Evolutionary conservation across 441 rosid species (phyloP), one percentile per base, ranked within the genome.

Genomic region (Breynia disticha): DNA sequence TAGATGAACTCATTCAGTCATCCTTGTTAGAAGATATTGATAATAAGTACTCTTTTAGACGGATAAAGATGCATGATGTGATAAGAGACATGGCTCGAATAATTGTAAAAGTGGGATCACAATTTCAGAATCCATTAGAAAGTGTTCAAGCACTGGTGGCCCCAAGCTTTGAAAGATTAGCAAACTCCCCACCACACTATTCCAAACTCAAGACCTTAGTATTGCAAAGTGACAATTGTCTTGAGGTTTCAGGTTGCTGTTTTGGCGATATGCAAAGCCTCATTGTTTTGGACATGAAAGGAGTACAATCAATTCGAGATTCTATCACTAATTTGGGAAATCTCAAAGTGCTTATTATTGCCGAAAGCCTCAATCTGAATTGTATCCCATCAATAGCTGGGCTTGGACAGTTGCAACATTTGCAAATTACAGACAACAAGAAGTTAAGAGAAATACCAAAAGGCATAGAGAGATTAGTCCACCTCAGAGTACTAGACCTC

Each of bases 41-140:
- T 9, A 1, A 11, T 18, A 9, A 5, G 9, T 5, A 0, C 4
- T 1, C 16, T 1, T 1, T 13, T 4, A 10, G 1, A 0, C 1
- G 20, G 12, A 67, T 62, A 3, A 64, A 48, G 52, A 60, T 72
- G 72, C 66, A 57, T 48, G 69, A 67, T 42, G 17, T 63, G 15
- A 4, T 57, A 0, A 63, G 70, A 46, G 73, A 49, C 0, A 63
- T 70, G 55, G 64, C 71, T 3, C 19, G 51, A 18, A n/a, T 35
- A 0, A 49, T 60, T 57, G 60, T 57, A 11, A 57, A 57, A 57
- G 59, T 67, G 0, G 67, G 67, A 11, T 0, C 43, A 17, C 50
- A 50, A 22, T 21, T 71, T 20, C 11, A 0, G 0, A 56, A 63
- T 17, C 13, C 57, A 16, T 71, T 65, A 0, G 11, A 8, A n/a